Conservation (phyloP, 2,329 filamentous ascomycete species). For the Ophioceras dolichostomum region DNA sequence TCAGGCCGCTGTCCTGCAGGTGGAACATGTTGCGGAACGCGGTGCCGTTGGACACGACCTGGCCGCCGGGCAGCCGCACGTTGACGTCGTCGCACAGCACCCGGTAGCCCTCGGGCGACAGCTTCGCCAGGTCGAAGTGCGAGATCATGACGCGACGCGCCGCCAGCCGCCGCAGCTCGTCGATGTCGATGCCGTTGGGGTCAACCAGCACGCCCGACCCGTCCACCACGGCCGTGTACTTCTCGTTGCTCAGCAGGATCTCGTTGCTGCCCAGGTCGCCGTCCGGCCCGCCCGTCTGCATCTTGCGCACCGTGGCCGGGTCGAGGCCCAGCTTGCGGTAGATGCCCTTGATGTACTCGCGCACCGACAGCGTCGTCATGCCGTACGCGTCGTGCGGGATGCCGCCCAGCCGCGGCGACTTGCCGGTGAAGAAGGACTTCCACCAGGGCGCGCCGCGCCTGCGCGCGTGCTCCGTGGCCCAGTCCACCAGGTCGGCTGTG, state of each 20-base stretch:
- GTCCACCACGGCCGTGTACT: conserved; percentile 91
- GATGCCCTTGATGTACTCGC: conserved; percentile 91
- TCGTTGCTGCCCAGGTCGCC: conserved; percentile 97
- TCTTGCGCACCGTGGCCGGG: conserved; percentile 72
- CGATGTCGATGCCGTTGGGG: conserved; percentile 73
- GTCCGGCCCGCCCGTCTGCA: conserved; percentile 95
- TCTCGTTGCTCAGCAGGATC: conserved; percentile 90
- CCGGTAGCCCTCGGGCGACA: conserved; percentile 80
- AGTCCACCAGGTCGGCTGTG: conserved; percentile 91
- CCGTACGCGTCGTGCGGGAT: conserved; percentile 95
- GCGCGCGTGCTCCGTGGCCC: conserved; percentile 94
- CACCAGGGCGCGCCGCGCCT: conserved; percentile 87
- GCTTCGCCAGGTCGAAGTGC: conserved; percentile 72
- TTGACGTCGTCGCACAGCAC: conserved; percentile 87
- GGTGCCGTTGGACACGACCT: conserved; percentile 81
- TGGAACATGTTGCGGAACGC: conserved; percentile 98
- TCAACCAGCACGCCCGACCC: conserved; percentile 91
- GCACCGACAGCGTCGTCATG: conserved; percentile 95
- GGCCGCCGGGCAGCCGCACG: conserved; percentile 75
- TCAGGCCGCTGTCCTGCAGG: conserved; percentile 62
- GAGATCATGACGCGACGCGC: conserved; percentile 82
- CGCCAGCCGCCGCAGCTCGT: conserved; percentile 71
- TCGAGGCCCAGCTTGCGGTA: conserved; percentile 93
- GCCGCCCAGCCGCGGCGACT: conserved; percentile 88
- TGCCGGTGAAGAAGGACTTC: conserved; percentile 99